Evolutionary conservation across 768 basidiomycete species (phyloP), one percentile per base, ranked within the genome.

Genomic region (Infundibulicybe gibba): DNA sequence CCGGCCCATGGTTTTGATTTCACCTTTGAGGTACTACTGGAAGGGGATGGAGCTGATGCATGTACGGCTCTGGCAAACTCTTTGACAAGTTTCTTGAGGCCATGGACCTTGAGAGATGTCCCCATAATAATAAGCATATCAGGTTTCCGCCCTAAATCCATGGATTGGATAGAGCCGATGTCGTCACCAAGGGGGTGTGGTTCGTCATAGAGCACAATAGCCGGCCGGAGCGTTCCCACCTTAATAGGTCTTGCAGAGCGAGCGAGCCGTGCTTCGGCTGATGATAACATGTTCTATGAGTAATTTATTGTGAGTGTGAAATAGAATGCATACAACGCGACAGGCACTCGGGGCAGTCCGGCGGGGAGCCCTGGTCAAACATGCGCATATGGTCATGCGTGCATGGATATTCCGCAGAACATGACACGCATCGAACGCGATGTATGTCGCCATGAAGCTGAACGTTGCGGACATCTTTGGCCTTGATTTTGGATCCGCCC

Each of bases 61-160:
- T 90, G 93, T 5, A 97, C 85, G n/a, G 74, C 75, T 54, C 80
- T 83, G 5, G 94, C 91, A 50, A 98, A 97, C 43, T 95, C 92
- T 65, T 93, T 97, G 43, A 97, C 93, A 25, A 97, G 79, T 58
- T 85, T 88, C 69, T 91, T 93, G 45, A 97, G 70, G 12, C 94
- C 95, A 54, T 97, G 94, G 9, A 98, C 97, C 65, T 95, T 95
- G 48, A 99, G 75, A 14, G 90, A 93, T 13, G 97, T 99, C 17
- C 95, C 95, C 90, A 98, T 94, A 56, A 99, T 87, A 56, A 99
- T 84, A 35, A 99, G 71, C 72, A 97, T 76, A 62, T 98, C 95
- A 2, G 97, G 95, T 58, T 80, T 85, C 44, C 83, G 81, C 13
- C 71, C 65, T 5, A 97, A 62, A 61, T 99, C 95, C 13, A 77